phyloP scores from a whole-genome alignment of 2,329 filamentous ascomycete genomes.

The Ophiocordyceps polyrhachis-furcata region DNA sequence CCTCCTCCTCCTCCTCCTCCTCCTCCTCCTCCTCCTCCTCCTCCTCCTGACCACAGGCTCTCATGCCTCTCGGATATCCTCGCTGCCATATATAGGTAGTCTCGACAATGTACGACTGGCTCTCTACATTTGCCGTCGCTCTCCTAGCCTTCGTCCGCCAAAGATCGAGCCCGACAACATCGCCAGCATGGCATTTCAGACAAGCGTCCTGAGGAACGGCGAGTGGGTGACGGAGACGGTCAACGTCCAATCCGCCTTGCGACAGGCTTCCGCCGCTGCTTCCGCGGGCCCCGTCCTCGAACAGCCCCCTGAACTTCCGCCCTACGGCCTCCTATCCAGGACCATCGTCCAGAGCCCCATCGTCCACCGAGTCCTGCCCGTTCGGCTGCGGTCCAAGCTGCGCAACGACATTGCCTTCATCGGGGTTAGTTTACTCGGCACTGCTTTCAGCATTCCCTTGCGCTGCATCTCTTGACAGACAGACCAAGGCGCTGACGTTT shows the following conservation, averaged over 20 bases:
- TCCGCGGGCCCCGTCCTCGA: conserved; percentile 12
- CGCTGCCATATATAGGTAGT: too few relatives aligned
- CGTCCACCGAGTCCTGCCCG: conserved; percentile 60
- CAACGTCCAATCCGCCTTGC: conserved; percentile 22
- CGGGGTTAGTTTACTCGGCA: conserved; percentile 34
- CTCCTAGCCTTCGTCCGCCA: too few relatives aligned
- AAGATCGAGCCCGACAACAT: too few relatives aligned
- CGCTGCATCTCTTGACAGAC: not conserved
- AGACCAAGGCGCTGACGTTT: not conserved
- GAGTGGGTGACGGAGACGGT: conserved; percentile 38
- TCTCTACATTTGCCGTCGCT: too few relatives aligned
- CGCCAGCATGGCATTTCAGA: conserved; percentile 27
- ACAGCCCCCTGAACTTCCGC: conserved; percentile 23
- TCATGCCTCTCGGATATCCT: too few relatives aligned
- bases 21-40: too few relatives aligned
- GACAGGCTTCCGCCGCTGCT: conserved; percentile 12
- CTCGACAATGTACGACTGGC: too few relatives aligned
- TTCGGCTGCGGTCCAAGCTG: conserved; percentile 48
- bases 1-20: too few relatives aligned
- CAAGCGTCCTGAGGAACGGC: conserved; percentile 32
- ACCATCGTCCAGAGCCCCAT: conserved; percentile 63
- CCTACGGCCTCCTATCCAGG: conserved; percentile 55
- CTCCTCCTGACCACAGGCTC: too few relatives aligned
- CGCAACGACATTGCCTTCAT: conserved; percentile 77
- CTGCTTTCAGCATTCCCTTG: too few relatives aligned